Evolutionary conservation across 345 rosid species (phyloP).

Genomic region (Cardamine resedifolia): DNA sequence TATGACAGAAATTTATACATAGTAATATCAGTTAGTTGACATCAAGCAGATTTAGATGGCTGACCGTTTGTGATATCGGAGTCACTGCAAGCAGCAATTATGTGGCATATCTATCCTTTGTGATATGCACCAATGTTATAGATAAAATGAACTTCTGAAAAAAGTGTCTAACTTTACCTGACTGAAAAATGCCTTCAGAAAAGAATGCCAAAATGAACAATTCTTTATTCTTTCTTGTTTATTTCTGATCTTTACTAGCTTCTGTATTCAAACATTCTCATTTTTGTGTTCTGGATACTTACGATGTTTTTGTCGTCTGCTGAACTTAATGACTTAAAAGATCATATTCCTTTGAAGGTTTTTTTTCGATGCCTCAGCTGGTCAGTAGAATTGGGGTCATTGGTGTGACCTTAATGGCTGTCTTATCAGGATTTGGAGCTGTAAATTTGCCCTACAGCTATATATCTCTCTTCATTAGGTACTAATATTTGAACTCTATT

Average conservation of each 20-base stretch:
- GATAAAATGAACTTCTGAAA: neutral
- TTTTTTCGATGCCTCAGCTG: slow-evolving; percentile 84
- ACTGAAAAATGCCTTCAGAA: neutral
- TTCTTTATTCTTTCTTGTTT: slow-evolving; percentile 1
- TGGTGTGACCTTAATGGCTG: slow-evolving; percentile 95
- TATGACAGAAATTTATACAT: neutral
- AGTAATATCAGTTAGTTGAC: neutral
- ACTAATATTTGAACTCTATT: slow-evolving; percentile 11
- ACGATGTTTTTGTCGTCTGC: neutral
- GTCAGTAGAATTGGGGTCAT: slow-evolving; percentile 95
- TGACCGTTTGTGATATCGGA: neutral
- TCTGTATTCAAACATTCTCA: slow-evolving; percentile 1
- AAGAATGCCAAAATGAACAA: neutral
- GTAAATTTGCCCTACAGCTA: slow-evolving; percentile 95
- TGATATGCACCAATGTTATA: neutral
- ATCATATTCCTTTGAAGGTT: slow-evolving; percentile 52
- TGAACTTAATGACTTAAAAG: slow-evolving; percentile 23
- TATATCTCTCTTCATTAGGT: slow-evolving; percentile 93
- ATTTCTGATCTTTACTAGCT: neutral
- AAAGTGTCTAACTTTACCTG: neutral
- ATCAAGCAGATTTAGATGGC: neutral
- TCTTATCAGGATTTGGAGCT: slow-evolving; percentile 93
- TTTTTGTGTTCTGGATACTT: neutral
- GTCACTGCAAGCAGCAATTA: neutral
- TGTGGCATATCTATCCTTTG: neutral